Evolutionary conservation across 768 basidiomycete species (phyloP).

Genomic region (Tylopilus intermedius): DNA sequence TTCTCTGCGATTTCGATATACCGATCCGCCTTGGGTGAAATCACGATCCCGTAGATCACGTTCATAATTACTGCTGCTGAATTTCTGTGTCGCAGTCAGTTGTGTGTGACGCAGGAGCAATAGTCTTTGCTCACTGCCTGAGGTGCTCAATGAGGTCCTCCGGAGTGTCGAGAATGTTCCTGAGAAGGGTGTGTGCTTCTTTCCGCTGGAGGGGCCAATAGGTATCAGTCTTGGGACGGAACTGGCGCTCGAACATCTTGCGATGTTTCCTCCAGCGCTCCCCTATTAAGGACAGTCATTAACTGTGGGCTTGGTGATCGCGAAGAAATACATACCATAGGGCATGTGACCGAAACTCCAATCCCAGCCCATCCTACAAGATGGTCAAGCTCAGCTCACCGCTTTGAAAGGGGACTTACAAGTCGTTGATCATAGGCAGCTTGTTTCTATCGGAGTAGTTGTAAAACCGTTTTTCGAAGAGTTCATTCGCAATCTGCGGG

Average conservation of each 20-base stretch:
- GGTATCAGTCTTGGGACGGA: slow-evolving; percentile 31
- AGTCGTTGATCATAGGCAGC: slow-evolving; percentile 46
- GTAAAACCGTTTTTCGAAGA: slow-evolving; percentile 51
- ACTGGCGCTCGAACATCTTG: slow-evolving; percentile 49
- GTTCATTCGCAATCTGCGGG: slow-evolving; percentile 42
- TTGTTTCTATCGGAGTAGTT: slow-evolving; percentile 53
- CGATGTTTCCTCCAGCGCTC: slow-evolving; percentile 50
- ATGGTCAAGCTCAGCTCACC: slow-evolving; percentile 3
- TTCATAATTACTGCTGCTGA: slow-evolving; percentile 51
- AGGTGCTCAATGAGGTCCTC: slow-evolving; percentile 45
- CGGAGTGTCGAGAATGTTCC: slow-evolving; percentile 39
- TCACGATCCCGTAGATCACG: slow-evolving; percentile 47
- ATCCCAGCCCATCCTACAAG: slow-evolving; percentile 40
- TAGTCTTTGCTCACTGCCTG: slow-evolving; percentile 37
- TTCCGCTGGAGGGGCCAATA: slow-evolving; percentile 44
- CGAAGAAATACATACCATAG: slow-evolving; percentile 32
- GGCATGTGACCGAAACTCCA: slow-evolving; percentile 57
- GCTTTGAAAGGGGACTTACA: slow-evolving; percentile 30
- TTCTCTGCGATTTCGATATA: slow-evolving; percentile 51
- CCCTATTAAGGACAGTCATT: slow-evolving; percentile 28
- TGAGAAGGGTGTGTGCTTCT: slow-evolving; percentile 43
- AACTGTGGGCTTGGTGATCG: background rate
- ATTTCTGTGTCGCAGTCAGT: slow-evolving; percentile 32
- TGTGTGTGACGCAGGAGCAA: background rate
- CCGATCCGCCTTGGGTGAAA: slow-evolving; percentile 38